Base-by-base conservation (phyloP, 2,329 filamentous ascomycete genomes). In the Colletotrichum graminicola region DNA sequence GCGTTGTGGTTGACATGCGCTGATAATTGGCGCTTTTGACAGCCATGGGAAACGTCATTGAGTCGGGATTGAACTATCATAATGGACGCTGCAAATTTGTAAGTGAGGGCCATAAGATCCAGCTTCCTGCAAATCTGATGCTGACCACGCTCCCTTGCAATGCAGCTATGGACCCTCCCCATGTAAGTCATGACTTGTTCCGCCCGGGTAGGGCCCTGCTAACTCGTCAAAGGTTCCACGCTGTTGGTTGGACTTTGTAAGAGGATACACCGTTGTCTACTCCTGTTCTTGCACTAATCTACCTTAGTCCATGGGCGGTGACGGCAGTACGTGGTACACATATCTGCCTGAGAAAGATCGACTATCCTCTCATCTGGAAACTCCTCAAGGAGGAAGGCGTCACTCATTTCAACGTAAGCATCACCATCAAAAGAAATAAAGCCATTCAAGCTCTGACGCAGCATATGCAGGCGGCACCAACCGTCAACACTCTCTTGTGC, bases 351-450 rank as follows among this genome's bases (percentile, higher is more conserved):
- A 89, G 96, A 72, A 98, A 97, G 84, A 94, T 99, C 74, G 94
- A 98, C 82, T 99, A 99, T 79, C 90, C 93, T 0, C 86, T 95
- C 70, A 97, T 99, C 72, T 99, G 96, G 96, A 88, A 89, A 60
- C 83, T 99, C 5, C 84, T 99, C 43, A 97, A 94, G 77, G 89
- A 94, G 63, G 93, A 98, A 81, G 86, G 89, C 8, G 92, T 99
- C 74, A 98, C 94, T 0, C 96, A 99, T 81, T 98, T 97, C 84
- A 97, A 95, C 78, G 95, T 96, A 0, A 96, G 95, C 95, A 0
- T 96, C 95, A 0, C 96, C 96, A 0, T 41, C 8, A 18, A n/a
- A 29, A 16, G 7, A 11, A 16, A 3, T 11, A 12, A n/a, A 14
- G 10, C 18, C n/a, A 16, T 21, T 1, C 12, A 32, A n/a, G 12